These are phyloP conservation scores for Leccinum obscurum DNA, from an alignment of 768 basidiomycete genomes.

Conservation along the genomic window DNA sequence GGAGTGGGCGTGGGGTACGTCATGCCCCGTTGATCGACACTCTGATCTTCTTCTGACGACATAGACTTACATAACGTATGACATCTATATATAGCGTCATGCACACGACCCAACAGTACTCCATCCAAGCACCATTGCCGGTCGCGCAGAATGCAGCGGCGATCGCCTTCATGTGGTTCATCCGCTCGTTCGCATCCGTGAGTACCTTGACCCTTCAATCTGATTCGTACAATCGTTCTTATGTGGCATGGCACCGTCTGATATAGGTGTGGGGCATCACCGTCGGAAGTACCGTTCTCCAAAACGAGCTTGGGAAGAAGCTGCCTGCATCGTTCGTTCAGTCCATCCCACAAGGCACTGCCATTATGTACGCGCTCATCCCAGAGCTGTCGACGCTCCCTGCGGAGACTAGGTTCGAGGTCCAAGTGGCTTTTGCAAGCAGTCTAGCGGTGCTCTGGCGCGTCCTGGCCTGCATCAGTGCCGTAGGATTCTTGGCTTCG, in stretches of 20 bases:
- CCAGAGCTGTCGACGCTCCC: conserved; percentile 40
- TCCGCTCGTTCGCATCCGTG: conserved; percentile 38
- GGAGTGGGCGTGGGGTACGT: conserved; percentile 10
- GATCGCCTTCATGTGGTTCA: conserved; percentile 43
- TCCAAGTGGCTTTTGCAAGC: conserved; percentile 42
- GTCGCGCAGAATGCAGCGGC: conserved; percentile 43
- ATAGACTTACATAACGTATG: neutral
- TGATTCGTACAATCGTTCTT: neutral
- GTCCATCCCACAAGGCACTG: conserved; percentile 37
- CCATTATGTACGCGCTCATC: conserved; percentile 47
- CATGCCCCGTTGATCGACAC: neutral
- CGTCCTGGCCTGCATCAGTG: conserved; percentile 38
- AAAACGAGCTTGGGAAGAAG: conserved; percentile 44
- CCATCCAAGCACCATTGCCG: conserved; percentile 47
- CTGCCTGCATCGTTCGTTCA: conserved; percentile 41
- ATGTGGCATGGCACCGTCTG: no score
- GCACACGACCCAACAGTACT: conserved; percentile 37
- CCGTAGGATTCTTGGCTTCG: conserved; percentile 5
- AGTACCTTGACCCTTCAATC: neutral
- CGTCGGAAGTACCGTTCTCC: conserved; percentile 48
- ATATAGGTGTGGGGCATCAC: conserved; percentile 50
- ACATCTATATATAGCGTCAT: conserved; percentile 5
- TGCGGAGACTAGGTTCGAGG: conserved; percentile 34
- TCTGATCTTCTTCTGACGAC: neutral
- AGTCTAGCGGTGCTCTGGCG: conserved; percentile 44